Percentiles rank a stretch among this genome's conserved stretches.
Evolutionary conservation across 192 early-diverging fungal species (phyloP).

Genomic region (Linnemannia zychae): DNA sequence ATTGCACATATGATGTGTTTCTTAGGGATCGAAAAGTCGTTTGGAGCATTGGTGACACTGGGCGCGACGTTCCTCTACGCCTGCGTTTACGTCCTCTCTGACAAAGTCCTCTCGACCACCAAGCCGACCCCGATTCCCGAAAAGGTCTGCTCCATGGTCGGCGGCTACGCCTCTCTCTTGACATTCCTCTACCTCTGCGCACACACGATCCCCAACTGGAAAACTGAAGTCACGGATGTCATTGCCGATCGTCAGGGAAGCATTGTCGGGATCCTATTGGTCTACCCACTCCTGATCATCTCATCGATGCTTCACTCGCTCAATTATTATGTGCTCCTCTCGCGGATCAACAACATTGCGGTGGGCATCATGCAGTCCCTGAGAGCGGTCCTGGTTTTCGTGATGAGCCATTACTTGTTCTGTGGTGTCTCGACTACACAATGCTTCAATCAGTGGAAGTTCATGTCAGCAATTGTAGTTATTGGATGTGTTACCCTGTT

Average conservation of each 20-base stretch:
- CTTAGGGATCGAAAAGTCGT: constrained; percentile 37
- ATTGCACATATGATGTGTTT: neutral
- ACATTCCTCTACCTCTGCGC: constrained; percentile 62
- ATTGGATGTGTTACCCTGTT: constrained; percentile 69
- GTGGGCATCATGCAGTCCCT: constrained; percentile 69
- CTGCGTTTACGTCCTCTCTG: constrained; percentile 70
- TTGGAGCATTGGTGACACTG: constrained; percentile 67
- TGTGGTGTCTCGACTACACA: constrained; percentile 65
- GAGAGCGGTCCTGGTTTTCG: constrained; percentile 70
- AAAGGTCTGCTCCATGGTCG: constrained; percentile 65
- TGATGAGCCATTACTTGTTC: constrained; percentile 68
- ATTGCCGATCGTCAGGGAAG: constrained; percentile 4
- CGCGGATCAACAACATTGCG: constrained; percentile 66
- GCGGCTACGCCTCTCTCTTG: constrained; percentile 57
- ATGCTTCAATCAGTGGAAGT: constrained; percentile 72
- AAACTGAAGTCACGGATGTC: constrained; percentile 50
- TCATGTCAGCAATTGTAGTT: constrained; percentile 62
- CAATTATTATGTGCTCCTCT: constrained; percentile 69
- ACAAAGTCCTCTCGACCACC: constrained; percentile 60
- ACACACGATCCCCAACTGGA: constrained; percentile 67
- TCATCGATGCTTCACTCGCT: constrained; percentile 63
- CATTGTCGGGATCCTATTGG: constrained; percentile 42
- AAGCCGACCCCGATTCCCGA: constrained; percentile 63
- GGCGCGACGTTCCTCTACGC: constrained; percentile 69
- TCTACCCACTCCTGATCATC: constrained; percentile 60